A percentile compares a stretch with the other conserved stretches of the same genome.
Evolutionary conservation across 371 early-diverging fungal genomes (phyloP).

Genomic region (Mucor irregularis): DNA sequence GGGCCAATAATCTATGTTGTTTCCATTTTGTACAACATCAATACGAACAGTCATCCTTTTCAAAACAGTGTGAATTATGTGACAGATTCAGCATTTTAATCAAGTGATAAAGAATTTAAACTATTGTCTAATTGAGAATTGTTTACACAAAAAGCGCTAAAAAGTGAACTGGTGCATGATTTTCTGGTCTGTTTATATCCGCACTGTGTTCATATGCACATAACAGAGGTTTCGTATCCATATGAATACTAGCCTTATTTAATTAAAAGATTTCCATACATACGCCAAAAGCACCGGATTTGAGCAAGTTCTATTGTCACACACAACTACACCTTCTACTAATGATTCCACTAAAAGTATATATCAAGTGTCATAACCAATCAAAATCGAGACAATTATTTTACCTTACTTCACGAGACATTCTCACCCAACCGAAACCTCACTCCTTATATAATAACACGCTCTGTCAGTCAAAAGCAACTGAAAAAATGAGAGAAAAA

Average conservation of each 20-base stretch:
- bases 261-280: too few relatives aligned
- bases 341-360: not conserved
- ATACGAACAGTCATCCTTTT: not conserved
- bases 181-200: too few relatives aligned
- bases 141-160: not conserved
- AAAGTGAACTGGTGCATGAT: too few relatives aligned
- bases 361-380: conserved; percentile 12
- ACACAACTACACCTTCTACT: not conserved
- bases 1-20: not conserved
- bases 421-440: too few relatives aligned
- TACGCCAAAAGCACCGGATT: too few relatives aligned
- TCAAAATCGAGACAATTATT: not conserved
- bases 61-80: not conserved
- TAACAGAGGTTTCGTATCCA: too few relatives aligned
- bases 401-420: conserved; percentile 1
- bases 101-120: not conserved
- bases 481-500: too few relatives aligned
- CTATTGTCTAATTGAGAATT: not conserved
- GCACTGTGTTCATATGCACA: not conserved
- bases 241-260: too few relatives aligned
- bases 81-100: not conserved
- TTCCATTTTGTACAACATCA: not conserved
- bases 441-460: too few relatives aligned
- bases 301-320: not conserved
- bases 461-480: too few relatives aligned